phyloP scores from a whole-genome alignment of 306 rosid genomes.

The Dalbergia cultrata region DNA sequence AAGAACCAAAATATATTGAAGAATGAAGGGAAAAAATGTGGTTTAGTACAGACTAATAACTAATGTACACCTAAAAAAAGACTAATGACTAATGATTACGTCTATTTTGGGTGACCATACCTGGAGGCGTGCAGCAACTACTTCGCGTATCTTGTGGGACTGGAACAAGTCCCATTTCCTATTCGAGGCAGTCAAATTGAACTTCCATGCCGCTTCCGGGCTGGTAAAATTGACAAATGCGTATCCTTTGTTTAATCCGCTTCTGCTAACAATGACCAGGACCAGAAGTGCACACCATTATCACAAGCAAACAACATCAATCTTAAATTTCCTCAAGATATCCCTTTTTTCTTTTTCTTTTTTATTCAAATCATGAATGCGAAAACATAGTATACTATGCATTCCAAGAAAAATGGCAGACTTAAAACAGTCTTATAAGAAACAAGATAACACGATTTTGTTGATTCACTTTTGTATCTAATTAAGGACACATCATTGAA shows the following conservation, averaged over 20 bases:
- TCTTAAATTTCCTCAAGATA: too few relatives aligned
- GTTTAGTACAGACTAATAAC: neutral
- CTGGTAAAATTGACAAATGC: slow-evolving; percentile 76
- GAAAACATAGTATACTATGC: neutral
- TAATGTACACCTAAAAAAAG: too few relatives aligned
- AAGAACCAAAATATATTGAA: too few relatives aligned
- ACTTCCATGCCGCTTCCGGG: slow-evolving; percentile 60
- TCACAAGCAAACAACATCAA: neutral
- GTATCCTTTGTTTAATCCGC: slow-evolving; percentile 66
- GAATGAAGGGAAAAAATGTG: neutral
- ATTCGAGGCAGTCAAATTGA: slow-evolving; percentile 32
- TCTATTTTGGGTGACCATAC: slow-evolving; percentile 33
- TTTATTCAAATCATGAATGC: neutral
- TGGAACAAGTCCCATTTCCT: slow-evolving; percentile 59
- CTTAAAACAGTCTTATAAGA: too few relatives aligned
- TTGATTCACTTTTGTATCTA: too few relatives aligned
- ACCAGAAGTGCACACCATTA: neutral
- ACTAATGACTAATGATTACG: slow-evolving; percentile 16
- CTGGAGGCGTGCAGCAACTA: slow-evolving; percentile 65
- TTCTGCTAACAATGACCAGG: slow-evolving; percentile 45
- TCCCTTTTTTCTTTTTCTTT: too few relatives aligned
- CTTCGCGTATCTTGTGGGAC: slow-evolving; percentile 60
- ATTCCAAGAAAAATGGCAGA: neutral
- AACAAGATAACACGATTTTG: too few relatives aligned
- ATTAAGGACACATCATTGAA: too few relatives aligned